A percentile compares a stretch with the other conserved stretches of the same genome.
Evolutionary conservation across 2,329 filamentous ascomycete genomes (phyloP).

Genomic region (Didymella pomorum): DNA sequence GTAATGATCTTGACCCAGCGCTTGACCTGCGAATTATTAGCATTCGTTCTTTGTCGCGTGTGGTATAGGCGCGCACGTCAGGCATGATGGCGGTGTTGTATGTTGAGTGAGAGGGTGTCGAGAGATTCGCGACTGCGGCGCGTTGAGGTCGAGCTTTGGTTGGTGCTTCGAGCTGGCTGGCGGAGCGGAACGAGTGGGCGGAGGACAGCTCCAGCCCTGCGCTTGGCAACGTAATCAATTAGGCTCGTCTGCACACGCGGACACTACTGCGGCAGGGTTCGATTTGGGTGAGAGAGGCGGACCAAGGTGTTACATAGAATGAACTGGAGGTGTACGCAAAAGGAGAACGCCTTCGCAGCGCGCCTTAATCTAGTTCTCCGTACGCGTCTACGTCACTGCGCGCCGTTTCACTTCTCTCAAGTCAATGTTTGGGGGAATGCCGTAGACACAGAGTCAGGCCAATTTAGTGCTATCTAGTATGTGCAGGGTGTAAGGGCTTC

Average conservation of each 20-base stretch:
- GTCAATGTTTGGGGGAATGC: constrained; percentile 23
- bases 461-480: constrained; percentile 48
- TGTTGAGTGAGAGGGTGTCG: constrained; percentile 2
- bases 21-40: constrained; percentile 67
- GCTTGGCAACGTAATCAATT: constrained; percentile 21
- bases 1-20: constrained; percentile 92
- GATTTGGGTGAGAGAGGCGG: background rate
- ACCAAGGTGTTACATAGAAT: background rate
- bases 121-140: constrained; percentile 27
- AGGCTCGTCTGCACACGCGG: constrained; percentile 14
- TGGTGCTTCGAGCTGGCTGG: constrained; percentile 33
- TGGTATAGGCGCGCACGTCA: constrained; percentile 49
- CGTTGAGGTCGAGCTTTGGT: constrained; percentile 25
- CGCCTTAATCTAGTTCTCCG: background rate
- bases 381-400: constrained; percentile 2
- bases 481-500: constrained; percentile 45
- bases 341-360: too few relatives aligned
- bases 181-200: constrained; percentile 16
- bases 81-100: constrained; percentile 51
- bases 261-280: constrained; percentile 8
- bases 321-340: background rate
- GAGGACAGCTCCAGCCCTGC: constrained; percentile 22
- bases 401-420: background rate
- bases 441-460: constrained; percentile 35
- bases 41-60: background rate